A percentile compares a stretch with the other conserved stretches of the same genome.
Conservation (phyloP, 2,329 filamentous ascomycete species). For the Aspergillus sp. region DNA sequence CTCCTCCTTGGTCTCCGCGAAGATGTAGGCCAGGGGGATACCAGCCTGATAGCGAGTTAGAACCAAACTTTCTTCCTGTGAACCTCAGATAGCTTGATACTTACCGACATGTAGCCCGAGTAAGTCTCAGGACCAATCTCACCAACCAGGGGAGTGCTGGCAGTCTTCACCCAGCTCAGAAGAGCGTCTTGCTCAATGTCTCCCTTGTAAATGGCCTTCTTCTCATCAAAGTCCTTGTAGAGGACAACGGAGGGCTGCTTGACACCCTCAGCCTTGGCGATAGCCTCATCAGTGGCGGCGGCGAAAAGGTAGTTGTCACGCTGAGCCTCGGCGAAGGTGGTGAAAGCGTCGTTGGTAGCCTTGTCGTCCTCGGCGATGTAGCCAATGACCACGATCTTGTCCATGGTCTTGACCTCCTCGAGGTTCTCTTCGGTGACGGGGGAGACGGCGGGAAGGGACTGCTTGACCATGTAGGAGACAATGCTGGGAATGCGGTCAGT, state of each 20-base stretch:
- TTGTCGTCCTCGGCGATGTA: conserved; percentile 82
- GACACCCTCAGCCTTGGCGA: conserved; percentile 89
- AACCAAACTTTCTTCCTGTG: not conserved
- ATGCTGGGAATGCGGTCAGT: conserved; percentile 44
- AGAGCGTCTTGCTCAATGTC: conserved; percentile 81
- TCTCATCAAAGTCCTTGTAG: conserved; percentile 98
- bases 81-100: conserved; percentile 22
- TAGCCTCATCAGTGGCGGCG: conserved; percentile 74
- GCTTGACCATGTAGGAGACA: conserved; percentile 94
- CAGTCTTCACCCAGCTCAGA: conserved; percentile 76
- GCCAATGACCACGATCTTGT: conserved; percentile 92
- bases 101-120: conserved; percentile 81
- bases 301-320: conserved; percentile 93
- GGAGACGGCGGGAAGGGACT: conserved; percentile 90
- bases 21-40: conserved; percentile 95
- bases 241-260: conserved; percentile 83
- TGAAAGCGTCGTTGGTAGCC: conserved; percentile 82
- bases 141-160: conserved; percentile 86
- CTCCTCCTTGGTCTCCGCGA: conserved; percentile 88
- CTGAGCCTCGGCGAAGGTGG: conserved; percentile 67
- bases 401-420: conserved; percentile 94
- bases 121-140: conserved; percentile 98
- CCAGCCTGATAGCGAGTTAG: conserved; percentile 56
- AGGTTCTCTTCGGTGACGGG: conserved; percentile 75
- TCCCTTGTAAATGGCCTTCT: conserved; percentile 79